A percentile compares a stretch with the other conserved stretches of the same genome.
These are phyloP conservation scores for Nakaseomyces delphensis DNA, from an alignment of 1,139 yeast genomes.

Conservation along the genomic window DNA sequence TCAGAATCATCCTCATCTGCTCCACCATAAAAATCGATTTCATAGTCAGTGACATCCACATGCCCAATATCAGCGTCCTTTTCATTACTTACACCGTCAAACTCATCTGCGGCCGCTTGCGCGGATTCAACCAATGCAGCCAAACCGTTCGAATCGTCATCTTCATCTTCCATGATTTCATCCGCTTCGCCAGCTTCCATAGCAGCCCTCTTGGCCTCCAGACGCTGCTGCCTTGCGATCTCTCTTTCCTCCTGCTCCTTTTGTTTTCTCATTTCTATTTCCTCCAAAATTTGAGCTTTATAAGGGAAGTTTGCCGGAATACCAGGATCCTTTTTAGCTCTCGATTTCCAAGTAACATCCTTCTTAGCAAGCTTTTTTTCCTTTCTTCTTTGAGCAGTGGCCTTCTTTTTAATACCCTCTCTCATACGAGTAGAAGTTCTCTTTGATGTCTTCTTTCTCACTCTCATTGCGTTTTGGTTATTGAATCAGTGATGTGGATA, in stretches of 20 bases:
- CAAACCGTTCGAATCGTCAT: conserved; percentile 43
- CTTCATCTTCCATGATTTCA: conserved; percentile 40
- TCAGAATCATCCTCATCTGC: conserved; percentile 42
- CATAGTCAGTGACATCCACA: conserved; percentile 45
- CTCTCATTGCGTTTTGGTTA: conserved; percentile 21
- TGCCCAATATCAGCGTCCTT: conserved; percentile 35
- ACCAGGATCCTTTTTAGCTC: conserved; percentile 77
- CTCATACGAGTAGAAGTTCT: conserved; percentile 86
- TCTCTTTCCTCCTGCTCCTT: conserved; percentile 54
- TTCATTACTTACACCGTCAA: conserved; percentile 33
- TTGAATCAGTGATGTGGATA: neutral
- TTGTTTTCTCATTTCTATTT: conserved; percentile 67
- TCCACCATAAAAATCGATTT: conserved; percentile 39
- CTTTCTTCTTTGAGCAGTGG: conserved; percentile 84
- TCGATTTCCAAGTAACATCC: conserved; percentile 89
- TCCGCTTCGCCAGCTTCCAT: conserved; percentile 38
- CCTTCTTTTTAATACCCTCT: conserved; percentile 93
- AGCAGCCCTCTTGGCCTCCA: conserved; percentile 41
- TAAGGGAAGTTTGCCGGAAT: conserved; percentile 93
- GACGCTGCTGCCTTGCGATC: conserved; percentile 35
- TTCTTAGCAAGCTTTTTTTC: conserved; percentile 73
- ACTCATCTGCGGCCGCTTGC: conserved; percentile 70
- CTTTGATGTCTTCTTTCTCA: conserved; percentile 40
- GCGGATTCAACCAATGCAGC: conserved; percentile 87
- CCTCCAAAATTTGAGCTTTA: conserved; percentile 71